Evolutionary conservation across 768 basidiomycete genomes (phyloP).

Genomic region (Lyophyllum semitale): DNA sequence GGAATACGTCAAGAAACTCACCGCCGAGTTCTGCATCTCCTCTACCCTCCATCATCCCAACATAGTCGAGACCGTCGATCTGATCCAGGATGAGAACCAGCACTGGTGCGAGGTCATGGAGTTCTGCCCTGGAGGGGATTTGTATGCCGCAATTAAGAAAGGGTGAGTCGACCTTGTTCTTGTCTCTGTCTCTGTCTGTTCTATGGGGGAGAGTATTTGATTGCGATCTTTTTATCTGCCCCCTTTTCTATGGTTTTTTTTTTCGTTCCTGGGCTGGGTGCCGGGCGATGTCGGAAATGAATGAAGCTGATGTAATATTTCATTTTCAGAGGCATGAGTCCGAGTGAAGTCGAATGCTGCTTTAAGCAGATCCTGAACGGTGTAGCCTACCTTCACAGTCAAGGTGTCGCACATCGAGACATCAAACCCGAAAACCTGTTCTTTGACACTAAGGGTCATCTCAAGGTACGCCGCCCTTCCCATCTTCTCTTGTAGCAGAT

Average conservation of each 20-base stretch:
- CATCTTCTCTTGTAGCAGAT: neutral
- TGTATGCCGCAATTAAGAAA: slow-evolving; percentile 99
- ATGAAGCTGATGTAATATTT: slow-evolving; percentile 13
- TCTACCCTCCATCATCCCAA: slow-evolving; percentile 93
- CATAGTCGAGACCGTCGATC: slow-evolving; percentile 97
- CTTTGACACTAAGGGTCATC: slow-evolving; percentile 87
- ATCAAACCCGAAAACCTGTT: slow-evolving; percentile 98
- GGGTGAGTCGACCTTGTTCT: slow-evolving; percentile 53
- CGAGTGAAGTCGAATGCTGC: slow-evolving; percentile 93
- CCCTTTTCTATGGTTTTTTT: slow-evolving; percentile 6
- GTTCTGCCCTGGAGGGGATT: slow-evolving; percentile 96
- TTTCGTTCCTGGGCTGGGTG: too few species aligned
- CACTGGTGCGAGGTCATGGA: slow-evolving; percentile 99
- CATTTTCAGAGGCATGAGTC: slow-evolving; percentile 62
- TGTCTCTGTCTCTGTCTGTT: slow-evolving; percentile 15
- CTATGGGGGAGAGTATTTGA: neutral
- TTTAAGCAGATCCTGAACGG: slow-evolving; percentile 95
- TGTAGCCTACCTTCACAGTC: slow-evolving; percentile 88
- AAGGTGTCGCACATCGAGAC: slow-evolving; percentile 97
- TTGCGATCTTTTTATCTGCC: slow-evolving; percentile 5
- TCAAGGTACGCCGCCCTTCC: slow-evolving; percentile 65
- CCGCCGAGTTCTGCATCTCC: slow-evolving; percentile 98
- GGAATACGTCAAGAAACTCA: slow-evolving; percentile 99
- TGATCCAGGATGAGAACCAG: slow-evolving; percentile 95
- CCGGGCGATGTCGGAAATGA: slow-evolving; percentile 11